These are phyloP conservation scores for Penicillium flavigenum DNA, from an alignment of 495 filamentous ascomycete species.

Conservation along the genomic window DNA sequence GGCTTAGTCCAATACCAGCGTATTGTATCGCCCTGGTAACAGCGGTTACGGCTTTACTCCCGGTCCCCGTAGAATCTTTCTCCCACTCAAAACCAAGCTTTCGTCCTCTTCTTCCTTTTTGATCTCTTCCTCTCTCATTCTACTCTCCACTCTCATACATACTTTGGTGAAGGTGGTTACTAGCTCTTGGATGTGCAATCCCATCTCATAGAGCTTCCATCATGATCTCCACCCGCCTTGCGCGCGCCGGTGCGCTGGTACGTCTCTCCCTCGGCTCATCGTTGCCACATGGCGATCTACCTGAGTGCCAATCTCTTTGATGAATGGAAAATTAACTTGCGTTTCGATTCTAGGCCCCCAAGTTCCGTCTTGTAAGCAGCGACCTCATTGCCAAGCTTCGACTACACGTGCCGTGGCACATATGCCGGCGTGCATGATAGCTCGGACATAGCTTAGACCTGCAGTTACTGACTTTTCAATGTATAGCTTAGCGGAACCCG, in stretches of 20 bases:
- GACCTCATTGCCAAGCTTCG: slow-evolving; percentile 14
- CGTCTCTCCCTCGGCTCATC: slow-evolving; percentile 26
- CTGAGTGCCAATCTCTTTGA: neutral
- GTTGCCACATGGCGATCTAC: slow-evolving; percentile 8
- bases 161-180: slow-evolving; percentile 44
- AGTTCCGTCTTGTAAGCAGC: slow-evolving; percentile 56
- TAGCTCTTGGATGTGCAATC: slow-evolving; percentile 42
- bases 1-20: slow-evolving; percentile 32
- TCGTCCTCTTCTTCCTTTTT: slow-evolving; percentile 42
- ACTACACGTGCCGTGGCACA: slow-evolving; percentile 6
- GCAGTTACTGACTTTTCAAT: slow-evolving; percentile 20
- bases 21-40: slow-evolving; percentile 39
- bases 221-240: slow-evolving; percentile 57
- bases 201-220: slow-evolving; percentile 42
- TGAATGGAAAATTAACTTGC: slow-evolving; percentile 28
- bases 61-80: slow-evolving; percentile 44
- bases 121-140: slow-evolving; percentile 28
- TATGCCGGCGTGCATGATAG: slow-evolving; percentile 10
- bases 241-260: slow-evolving; percentile 59
- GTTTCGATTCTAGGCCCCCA: slow-evolving; percentile 38
- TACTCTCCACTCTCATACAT: slow-evolving; percentile 40
- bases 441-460: neutral
- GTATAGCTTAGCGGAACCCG: slow-evolving; percentile 50
- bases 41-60: slow-evolving; percentile 45
- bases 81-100: slow-evolving; percentile 47